phyloP scores from a whole-genome alignment of 495 filamentous ascomycete genomes.

The Aspergillus funiculosus region DNA sequence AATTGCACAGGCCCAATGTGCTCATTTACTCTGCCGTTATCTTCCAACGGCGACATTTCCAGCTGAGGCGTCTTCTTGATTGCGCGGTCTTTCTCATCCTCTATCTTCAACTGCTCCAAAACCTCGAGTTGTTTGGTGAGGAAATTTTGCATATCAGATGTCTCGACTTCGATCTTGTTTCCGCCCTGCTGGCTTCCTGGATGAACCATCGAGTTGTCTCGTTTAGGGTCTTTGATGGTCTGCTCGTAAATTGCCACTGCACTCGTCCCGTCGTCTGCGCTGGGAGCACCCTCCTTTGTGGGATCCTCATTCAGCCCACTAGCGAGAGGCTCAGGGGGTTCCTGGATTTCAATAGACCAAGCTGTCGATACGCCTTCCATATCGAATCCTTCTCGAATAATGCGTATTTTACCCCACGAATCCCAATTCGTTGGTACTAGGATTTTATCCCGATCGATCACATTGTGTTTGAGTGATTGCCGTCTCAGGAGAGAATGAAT shows the following conservation, averaged over 20 bases:
- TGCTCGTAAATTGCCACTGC: constrained; percentile 73
- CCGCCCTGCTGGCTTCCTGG: constrained; percentile 40
- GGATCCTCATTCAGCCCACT: constrained; percentile 21
- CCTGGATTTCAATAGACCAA: constrained; percentile 77
- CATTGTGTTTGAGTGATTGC: constrained; percentile 83
- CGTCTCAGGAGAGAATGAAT: constrained; percentile 84
- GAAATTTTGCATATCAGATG: constrained; percentile 74
- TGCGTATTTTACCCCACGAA: constrained; percentile 94
- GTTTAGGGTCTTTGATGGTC: constrained; percentile 65
- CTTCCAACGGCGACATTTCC: constrained; percentile 42
- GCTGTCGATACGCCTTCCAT: constrained; percentile 78
- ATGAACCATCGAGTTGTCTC: constrained; percentile 49
- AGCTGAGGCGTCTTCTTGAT: constrained; percentile 36
- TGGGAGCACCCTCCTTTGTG: constrained; percentile 6
- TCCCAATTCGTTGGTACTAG: constrained; percentile 96
- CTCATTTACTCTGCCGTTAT: constrained; percentile 65
- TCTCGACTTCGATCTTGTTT: constrained; percentile 57
- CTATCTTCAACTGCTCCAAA: constrained; percentile 60
- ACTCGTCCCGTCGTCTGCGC: constrained; percentile 41
- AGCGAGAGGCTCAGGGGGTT: constrained; percentile 35
- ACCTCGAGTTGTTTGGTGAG: constrained; percentile 64
- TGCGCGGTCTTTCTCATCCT: constrained; percentile 55
- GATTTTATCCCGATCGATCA: constrained; percentile 93
- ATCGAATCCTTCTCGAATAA: constrained; percentile 89
- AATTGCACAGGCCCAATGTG: constrained; percentile 95